A percentile compares a stretch with the other conserved stretches of the same genome.
Evolutionary conservation across 2,329 filamentous ascomycete genomes (phyloP).

Genomic region (Colletotrichum lentis): DNA sequence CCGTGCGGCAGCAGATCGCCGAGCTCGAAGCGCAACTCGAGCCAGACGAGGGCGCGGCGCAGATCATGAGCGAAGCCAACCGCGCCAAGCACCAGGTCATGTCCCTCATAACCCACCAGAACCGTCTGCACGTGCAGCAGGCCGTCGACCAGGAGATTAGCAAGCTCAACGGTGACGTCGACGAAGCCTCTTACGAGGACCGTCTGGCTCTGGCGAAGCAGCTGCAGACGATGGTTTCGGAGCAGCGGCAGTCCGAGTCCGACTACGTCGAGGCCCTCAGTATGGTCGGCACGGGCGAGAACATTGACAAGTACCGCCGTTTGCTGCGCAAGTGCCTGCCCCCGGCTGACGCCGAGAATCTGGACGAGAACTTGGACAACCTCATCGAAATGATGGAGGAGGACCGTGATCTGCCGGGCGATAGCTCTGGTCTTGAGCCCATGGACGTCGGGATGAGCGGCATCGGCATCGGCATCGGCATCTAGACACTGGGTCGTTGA

Average conservation of each 20-base stretch:
- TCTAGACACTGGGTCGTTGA: slow-evolving; percentile 1
- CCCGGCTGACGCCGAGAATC: slow-evolving; percentile 70
- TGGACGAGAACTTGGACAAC: slow-evolving; percentile 70
- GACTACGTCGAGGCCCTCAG: slow-evolving; percentile 75
- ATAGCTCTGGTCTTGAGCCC: slow-evolving; percentile 44
- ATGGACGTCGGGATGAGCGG: slow-evolving; percentile 41
- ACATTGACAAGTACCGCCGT: slow-evolving; percentile 76
- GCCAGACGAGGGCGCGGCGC: slow-evolving; percentile 61
- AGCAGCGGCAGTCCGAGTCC: slow-evolving; percentile 68
- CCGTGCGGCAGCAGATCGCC: slow-evolving; percentile 66
- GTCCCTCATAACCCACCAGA: slow-evolving; percentile 61
- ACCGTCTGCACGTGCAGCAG: slow-evolving; percentile 61
- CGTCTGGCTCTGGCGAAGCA: slow-evolving; percentile 66
- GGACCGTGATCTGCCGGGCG: slow-evolving; percentile 59
- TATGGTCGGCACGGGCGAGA: slow-evolving; percentile 74
- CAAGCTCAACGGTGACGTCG: slow-evolving; percentile 56
- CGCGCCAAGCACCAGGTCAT: slow-evolving; percentile 58
- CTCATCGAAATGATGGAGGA: slow-evolving; percentile 71
- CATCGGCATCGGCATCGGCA: slow-evolving; percentile 30
- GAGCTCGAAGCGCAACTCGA: slow-evolving; percentile 66
- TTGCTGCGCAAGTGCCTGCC: slow-evolving; percentile 75
- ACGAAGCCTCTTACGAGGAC: slow-evolving; percentile 60
- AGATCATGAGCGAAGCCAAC: slow-evolving; percentile 61
- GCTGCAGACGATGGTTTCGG: slow-evolving; percentile 63
- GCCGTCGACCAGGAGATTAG: slow-evolving; percentile 60